Percentiles rank a stretch among this genome's conserved stretches.
Conservation (phyloP, 208 protist genomes). For the Giardia duodenalis region DNA sequence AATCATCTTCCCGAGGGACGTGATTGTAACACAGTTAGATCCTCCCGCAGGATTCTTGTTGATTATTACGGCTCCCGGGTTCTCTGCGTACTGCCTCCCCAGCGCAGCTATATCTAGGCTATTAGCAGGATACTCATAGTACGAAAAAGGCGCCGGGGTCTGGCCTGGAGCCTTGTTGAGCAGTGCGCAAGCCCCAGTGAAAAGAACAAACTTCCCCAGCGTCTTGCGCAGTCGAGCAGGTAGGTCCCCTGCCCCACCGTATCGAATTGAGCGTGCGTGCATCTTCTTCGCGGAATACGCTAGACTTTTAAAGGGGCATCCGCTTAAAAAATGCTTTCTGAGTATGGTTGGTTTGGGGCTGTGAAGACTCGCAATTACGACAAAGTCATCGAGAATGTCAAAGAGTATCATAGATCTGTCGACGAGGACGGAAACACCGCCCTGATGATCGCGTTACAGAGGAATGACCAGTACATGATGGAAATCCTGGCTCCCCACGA, state of each 20-base stretch:
- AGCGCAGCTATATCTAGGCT: neutral
- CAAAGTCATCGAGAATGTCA: neutral
- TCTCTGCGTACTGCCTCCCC: neutral
- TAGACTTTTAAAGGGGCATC: neutral
- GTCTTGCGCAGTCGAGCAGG: too few species aligned
- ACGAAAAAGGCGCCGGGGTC: neutral
- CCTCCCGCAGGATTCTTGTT: neutral
- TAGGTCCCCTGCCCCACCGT: too few species aligned
- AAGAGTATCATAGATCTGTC: neutral
- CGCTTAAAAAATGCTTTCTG: neutral
- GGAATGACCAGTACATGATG: neutral
- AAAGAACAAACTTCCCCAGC: too few species aligned
- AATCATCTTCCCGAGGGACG: neutral
- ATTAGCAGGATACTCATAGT: neutral
- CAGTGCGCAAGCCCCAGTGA: too few species aligned
- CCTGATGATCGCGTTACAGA: neutral
- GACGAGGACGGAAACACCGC: neutral
- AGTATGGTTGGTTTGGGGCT: neutral
- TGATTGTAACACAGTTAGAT: neutral
- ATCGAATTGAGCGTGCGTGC: too few species aligned
- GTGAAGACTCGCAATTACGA: neutral
- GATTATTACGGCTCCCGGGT: neutral
- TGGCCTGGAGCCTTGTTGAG: too few species aligned
- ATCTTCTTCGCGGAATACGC: too few species aligned
- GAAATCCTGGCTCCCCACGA: neutral